A percentile compares a stretch with the other conserved stretches of the same genome.
These are phyloP conservation scores for Fusarium poae DNA, from an alignment of 2,329 filamentous ascomycete genomes.

Conservation along the genomic window DNA sequence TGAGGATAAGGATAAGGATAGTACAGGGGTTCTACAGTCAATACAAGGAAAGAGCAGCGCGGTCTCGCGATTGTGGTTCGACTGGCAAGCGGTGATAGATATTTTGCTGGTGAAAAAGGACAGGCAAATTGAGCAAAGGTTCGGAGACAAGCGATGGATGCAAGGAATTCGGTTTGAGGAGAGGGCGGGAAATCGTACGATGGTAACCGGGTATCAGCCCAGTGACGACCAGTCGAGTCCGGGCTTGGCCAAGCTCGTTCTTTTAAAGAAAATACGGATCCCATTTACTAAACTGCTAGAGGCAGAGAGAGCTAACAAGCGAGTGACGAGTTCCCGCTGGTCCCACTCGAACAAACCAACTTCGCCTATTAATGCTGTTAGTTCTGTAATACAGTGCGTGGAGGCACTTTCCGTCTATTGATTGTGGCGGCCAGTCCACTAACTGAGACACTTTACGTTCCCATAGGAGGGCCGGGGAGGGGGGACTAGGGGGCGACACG, in stretches of 20 bases:
- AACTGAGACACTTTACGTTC: constrained; percentile 11
- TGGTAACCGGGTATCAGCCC: constrained; percentile 50
- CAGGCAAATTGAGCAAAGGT: constrained; percentile 38
- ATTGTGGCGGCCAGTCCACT: background rate
- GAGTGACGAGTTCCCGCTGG: constrained; percentile 17
- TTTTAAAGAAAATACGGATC: constrained; percentile 19
- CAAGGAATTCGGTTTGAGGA: constrained; percentile 50
- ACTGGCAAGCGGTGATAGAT: constrained; percentile 42
- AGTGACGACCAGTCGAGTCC: constrained; percentile 44
- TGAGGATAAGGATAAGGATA: constrained; percentile 9
- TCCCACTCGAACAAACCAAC: constrained; percentile 22
- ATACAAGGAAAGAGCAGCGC: constrained; percentile 36
- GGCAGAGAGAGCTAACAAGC: background rate
- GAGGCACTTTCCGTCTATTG: background rate
- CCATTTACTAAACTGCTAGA: background rate
- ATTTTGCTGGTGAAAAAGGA: constrained; percentile 41
- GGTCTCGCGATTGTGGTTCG: constrained; percentile 46
- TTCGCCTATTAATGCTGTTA: background rate
- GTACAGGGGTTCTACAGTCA: constrained; percentile 41
- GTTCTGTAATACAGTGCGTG: constrained; percentile 36
- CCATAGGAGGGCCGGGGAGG: constrained; percentile 10
- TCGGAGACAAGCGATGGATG: constrained; percentile 42
- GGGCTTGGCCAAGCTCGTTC: constrained; percentile 43
- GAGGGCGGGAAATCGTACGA: constrained; percentile 52
- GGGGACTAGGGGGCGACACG: background rate